Evolutionary conservation across 2,329 filamentous ascomycete genomes (phyloP).

Genomic region (Acrocalymma vagum): DNA sequence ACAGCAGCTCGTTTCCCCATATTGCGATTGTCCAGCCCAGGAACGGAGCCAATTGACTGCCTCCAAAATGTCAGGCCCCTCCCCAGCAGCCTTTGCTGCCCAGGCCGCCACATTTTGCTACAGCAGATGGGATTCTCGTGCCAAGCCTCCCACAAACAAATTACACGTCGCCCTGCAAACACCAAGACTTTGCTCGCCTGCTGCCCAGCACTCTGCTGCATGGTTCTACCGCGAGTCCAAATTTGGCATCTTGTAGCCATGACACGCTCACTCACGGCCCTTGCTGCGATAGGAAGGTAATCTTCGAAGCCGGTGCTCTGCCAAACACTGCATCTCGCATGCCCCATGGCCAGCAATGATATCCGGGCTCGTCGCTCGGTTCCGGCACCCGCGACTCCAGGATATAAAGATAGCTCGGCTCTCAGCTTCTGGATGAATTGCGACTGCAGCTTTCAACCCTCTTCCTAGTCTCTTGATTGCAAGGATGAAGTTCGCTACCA

Average conservation of each 20-base stretch:
- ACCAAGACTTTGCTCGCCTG: too few relatives aligned
- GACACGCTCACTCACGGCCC: slow-evolving; percentile 40
- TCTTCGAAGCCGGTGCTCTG: slow-evolving; percentile 17
- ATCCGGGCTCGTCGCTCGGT: slow-evolving; percentile 24
- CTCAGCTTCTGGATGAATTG: slow-evolving; percentile 20
- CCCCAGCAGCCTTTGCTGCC: too few relatives aligned
- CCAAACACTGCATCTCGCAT: slow-evolving; percentile 8
- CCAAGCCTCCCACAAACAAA: too few relatives aligned
- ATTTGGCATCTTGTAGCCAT: slow-evolving; percentile 26
- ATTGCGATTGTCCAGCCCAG: too few relatives aligned
- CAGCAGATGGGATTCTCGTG: too few relatives aligned
- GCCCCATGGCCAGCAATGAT: slow-evolving; percentile 2
- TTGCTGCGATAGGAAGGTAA: slow-evolving; percentile 46
- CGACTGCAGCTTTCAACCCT: slow-evolving; percentile 25
- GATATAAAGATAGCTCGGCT: too few relatives aligned
- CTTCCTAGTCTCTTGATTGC: slow-evolving; percentile 28
- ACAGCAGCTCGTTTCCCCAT: too few relatives aligned
- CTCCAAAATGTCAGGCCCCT: too few relatives aligned
- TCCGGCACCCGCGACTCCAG: too few relatives aligned
- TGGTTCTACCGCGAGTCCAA: slow-evolving; percentile 17
- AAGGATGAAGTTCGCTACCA: slow-evolving; percentile 44
- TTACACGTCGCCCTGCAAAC: too few relatives aligned
- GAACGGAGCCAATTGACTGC: too few relatives aligned
- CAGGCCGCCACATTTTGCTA: too few relatives aligned
- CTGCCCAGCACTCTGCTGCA: slow-evolving; percentile 27